phyloP scores from a whole-genome alignment of 768 basidiomycete genomes.

The Hygrocybe punicea region DNA sequence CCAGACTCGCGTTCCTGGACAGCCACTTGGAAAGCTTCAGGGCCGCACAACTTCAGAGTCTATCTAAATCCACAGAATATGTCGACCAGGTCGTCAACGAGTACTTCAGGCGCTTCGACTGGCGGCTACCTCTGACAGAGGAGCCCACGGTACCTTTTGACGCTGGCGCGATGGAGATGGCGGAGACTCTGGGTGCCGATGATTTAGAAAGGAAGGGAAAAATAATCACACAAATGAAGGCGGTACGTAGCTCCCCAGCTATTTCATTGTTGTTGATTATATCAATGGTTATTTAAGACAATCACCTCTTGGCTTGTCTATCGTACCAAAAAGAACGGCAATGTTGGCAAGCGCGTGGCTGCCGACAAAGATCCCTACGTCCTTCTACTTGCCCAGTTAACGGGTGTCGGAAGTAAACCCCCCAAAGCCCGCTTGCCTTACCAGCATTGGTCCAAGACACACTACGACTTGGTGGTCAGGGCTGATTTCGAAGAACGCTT shows the following conservation, averaged over 20 bases:
- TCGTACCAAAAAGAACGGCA: background rate
- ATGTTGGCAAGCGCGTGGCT: background rate
- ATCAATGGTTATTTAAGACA: no score
- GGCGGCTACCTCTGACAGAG: conserved; percentile 4
- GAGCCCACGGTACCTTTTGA: background rate
- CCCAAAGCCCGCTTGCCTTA: background rate
- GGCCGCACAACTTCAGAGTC: background rate
- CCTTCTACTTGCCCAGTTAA: conserved; percentile 1
- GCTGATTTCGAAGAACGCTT: conserved; percentile 1
- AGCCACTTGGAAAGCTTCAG: background rate
- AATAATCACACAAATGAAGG: background rate
- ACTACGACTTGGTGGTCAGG: background rate
- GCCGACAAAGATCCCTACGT: conserved; percentile 1
- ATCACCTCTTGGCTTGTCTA: conserved; percentile 1
- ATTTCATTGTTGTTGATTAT: no score
- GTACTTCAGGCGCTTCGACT: conserved; percentile 5
- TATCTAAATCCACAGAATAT: background rate
- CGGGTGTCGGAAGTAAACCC: conserved; percentile 1
- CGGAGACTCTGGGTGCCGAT: background rate
- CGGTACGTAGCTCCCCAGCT: no score
- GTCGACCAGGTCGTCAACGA: conserved; percentile 4
- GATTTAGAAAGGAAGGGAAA: background rate
- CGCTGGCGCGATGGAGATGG: background rate
- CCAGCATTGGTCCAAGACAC: conserved; percentile 4
- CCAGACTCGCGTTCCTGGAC: background rate